phyloP scores from a whole-genome alignment of 768 basidiomycete genomes.

The Xerocomellus amylosporus region DNA sequence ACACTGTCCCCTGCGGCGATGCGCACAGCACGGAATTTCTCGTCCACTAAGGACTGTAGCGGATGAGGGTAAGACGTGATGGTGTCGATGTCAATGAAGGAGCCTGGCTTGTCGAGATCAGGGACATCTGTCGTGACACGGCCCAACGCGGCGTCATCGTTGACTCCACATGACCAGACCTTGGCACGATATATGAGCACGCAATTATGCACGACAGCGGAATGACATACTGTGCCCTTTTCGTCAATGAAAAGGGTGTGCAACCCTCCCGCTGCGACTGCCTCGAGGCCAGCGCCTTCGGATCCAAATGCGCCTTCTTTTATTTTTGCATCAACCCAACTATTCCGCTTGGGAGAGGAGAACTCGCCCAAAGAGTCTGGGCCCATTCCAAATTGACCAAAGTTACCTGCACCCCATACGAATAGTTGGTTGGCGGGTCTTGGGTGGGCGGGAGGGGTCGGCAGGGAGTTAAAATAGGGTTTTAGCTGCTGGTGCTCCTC shows the following conservation, averaged over 20 bases:
- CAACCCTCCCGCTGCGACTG: slow-evolving; percentile 79
- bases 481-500: slow-evolving; percentile 41
- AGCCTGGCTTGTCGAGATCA: slow-evolving; percentile 55
- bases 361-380: slow-evolving; percentile 69
- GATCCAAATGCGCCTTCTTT: slow-evolving; percentile 67
- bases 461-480: slow-evolving; percentile 67
- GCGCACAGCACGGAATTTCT: slow-evolving; percentile 80
- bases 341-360: slow-evolving; percentile 70
- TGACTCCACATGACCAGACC: slow-evolving; percentile 85
- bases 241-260: slow-evolving; percentile 89
- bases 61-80: slow-evolving; percentile 61
- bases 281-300: slow-evolving; percentile 76
- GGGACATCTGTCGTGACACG: slow-evolving; percentile 64
- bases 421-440: slow-evolving; percentile 75
- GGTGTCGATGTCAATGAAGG: slow-evolving; percentile 52
- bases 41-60: slow-evolving; percentile 64
- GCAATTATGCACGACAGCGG: neutral
- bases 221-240: slow-evolving; percentile 73
- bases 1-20: slow-evolving; percentile 86
- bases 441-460: slow-evolving; percentile 49
- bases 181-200: slow-evolving; percentile 29
- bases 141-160: slow-evolving; percentile 87
- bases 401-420: slow-evolving; percentile 89
- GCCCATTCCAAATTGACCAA: slow-evolving; percentile 94
- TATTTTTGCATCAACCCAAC: slow-evolving; percentile 75